Percentiles rank a stretch among this genome's conserved stretches.
Conservation (phyloP, 108 stramenopile species). For the Conticribra weissflogii region DNA sequence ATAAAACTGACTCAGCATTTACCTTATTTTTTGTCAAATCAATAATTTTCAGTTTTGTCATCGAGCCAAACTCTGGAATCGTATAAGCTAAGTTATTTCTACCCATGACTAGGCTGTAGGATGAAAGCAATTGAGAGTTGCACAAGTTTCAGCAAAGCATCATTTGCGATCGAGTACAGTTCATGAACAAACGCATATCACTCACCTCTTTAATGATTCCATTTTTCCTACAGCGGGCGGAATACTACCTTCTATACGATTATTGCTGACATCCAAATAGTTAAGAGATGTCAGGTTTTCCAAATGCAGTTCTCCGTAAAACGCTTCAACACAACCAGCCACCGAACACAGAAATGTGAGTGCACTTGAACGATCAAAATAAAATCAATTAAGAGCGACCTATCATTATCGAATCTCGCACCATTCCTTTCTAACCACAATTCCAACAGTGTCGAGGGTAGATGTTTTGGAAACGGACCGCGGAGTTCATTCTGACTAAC, state of each 20-base stretch:
- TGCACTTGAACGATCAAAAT: neutral
- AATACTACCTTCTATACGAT: neutral
- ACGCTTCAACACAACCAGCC: too few species aligned
- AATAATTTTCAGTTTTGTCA: constrained; percentile 2
- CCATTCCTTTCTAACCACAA: too few species aligned
- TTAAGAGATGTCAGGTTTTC: neutral
- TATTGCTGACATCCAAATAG: constrained; percentile 2
- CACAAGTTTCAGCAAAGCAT: too few species aligned
- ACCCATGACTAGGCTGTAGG: constrained; percentile 18
- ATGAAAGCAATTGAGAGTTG: too few species aligned
- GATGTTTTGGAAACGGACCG: constrained; percentile 7
- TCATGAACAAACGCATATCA: too few species aligned
- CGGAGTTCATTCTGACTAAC: constrained; percentile 2
- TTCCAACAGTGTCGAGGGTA: constrained; percentile 9
- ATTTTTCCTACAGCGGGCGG: constrained; percentile 33
- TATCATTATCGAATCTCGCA: too few species aligned
- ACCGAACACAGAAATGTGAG: neutral
- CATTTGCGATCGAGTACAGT: too few species aligned
- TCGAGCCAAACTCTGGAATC: constrained; percentile 15
- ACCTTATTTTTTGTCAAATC: constrained; percentile 29
- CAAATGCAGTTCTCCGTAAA: too few species aligned
- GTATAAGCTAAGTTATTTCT: constrained; percentile 10
- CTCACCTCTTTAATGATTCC: constrained; percentile 33
- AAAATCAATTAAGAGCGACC: neutral
- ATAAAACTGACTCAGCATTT: too few species aligned